Base-by-base conservation (phyloP, 75 land plant species). In the Ceratopteris richardii region DNA sequence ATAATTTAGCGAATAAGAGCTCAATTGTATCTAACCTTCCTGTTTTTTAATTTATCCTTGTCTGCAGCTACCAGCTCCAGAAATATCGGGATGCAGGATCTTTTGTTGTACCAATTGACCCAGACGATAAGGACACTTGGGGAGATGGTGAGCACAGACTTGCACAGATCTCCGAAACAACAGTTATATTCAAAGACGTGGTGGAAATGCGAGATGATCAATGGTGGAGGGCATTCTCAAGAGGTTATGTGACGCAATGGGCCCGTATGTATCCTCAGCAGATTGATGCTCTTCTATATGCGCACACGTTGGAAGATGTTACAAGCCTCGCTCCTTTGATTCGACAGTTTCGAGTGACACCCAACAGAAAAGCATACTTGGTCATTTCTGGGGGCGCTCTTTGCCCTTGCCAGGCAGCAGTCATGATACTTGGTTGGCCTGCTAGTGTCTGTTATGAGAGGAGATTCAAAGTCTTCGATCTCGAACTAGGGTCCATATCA, bases 141-240 rank as follows among this genome's bases (percentile, higher is more conserved):
- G 99, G 99, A 19, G 99, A 95, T 48, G 88, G 99, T 54, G 99
- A 90, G 71, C 99, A 95, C 62, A 63, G 99, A 39, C 86, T 95
- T 13, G 99, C 99, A 5, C 84, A 95, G 40, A 88, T 95, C 33
- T 83, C 99, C 1, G 97, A 95, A 56, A 90, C 96, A 0, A 95
- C 99, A 0, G 97, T 90, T 25, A 90, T 95, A 21, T 86, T 82
- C 88, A 95, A 90, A 61, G 92, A 80, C 56, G 73, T 87, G 23
- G 92, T 95, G 51, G 84, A 84, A 65, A 79, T 95, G 7, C 76
- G 99, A 25, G 99, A 95, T 60, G 85, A 89, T 17, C 99, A 95
- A 69, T 95, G 99, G 99, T 95, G 96, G 99, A 69, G 79, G 55
- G 79, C 91, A 11, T 76, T 95, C 21, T 63, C 88, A 0, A 72